These are phyloP conservation scores for Trichomonas vaginalis DNA, from an alignment of 208 protist species.

Conservation along the genomic window DNA sequence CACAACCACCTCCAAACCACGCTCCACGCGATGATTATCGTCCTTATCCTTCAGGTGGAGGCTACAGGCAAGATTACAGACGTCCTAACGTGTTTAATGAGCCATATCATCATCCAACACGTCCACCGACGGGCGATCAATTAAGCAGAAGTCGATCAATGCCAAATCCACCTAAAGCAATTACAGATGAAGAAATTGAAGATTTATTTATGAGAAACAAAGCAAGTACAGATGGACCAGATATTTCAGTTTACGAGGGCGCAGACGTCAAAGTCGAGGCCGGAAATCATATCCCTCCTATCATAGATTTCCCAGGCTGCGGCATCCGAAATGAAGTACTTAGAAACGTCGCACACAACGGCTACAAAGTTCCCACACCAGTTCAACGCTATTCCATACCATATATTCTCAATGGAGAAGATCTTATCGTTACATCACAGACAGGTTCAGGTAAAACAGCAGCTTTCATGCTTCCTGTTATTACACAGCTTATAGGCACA, in stretches of 20 bases:
- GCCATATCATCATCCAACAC: background rate
- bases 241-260: constrained; percentile 5
- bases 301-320: background rate
- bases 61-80: background rate
- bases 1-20: background rate
- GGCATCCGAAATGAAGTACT: background rate
- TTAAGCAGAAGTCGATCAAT: background rate
- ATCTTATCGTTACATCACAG: constrained; percentile 21
- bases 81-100: background rate
- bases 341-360: background rate
- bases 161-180: background rate
- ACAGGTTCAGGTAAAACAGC: constrained; percentile 37
- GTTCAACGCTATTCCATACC: constrained; percentile 11
- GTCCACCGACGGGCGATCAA: no score
- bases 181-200: background rate
- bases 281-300: background rate
- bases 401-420: background rate
- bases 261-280: background rate
- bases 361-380: background rate
- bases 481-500: background rate
- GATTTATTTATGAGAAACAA: background rate
- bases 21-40: background rate
- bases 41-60: background rate
- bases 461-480: constrained; percentile 30
- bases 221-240: background rate